A percentile compares a stretch with the other conserved stretches of the same genome.
phyloP scores from a whole-genome alignment of 1,139 yeast genomes.

The Zygoascus meyerae region DNA sequence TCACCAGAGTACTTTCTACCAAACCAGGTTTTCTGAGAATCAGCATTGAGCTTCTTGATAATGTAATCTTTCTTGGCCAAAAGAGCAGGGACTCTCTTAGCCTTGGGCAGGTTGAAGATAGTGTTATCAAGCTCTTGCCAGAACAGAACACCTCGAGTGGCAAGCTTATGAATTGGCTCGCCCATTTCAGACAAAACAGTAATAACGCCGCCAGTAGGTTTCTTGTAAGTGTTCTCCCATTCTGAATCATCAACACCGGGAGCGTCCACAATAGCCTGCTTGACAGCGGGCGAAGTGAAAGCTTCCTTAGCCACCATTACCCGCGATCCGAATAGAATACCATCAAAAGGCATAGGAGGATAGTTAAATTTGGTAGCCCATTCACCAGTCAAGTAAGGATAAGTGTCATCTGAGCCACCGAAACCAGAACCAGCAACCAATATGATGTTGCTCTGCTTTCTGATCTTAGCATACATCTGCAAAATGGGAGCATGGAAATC shows the following conservation, averaged over 20 bases:
- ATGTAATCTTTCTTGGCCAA: conserved; percentile 81
- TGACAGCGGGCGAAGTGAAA: conserved; percentile 87
- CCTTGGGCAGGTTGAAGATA: conserved; percentile 84
- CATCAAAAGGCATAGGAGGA: conserved; percentile 99
- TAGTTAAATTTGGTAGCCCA: conserved; percentile 83
- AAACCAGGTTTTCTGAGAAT: conserved; percentile 98
- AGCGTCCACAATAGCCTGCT: conserved; percentile 83
- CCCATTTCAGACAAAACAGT: conserved; percentile 99
- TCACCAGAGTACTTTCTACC: conserved; percentile 72
- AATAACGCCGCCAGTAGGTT: conserved; percentile 93
- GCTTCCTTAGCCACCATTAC: conserved; percentile 98
- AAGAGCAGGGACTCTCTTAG: conserved; percentile 77
- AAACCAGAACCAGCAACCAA: conserved; percentile 97
- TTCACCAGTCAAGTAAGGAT: conserved; percentile 93
- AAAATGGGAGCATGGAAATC: conserved; percentile 97
- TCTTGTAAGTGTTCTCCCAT: conserved; percentile 94
- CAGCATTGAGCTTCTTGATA: conserved; percentile 78
- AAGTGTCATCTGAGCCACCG: conserved; percentile 94
- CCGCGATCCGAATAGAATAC: conserved; percentile 92
- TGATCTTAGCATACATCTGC: conserved; percentile 91
- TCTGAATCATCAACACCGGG: conserved; percentile 80
- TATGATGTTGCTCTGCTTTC: conserved; percentile 84
- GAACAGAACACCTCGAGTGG: conserved; percentile 94
- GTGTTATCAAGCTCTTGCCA: conserved; percentile 95
- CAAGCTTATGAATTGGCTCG: conserved; percentile 97